Evolutionary conservation across 805 yeast species (phyloP), one percentile per base, ranked within the genome.

Genomic region (Lachancea nothofagi): DNA sequence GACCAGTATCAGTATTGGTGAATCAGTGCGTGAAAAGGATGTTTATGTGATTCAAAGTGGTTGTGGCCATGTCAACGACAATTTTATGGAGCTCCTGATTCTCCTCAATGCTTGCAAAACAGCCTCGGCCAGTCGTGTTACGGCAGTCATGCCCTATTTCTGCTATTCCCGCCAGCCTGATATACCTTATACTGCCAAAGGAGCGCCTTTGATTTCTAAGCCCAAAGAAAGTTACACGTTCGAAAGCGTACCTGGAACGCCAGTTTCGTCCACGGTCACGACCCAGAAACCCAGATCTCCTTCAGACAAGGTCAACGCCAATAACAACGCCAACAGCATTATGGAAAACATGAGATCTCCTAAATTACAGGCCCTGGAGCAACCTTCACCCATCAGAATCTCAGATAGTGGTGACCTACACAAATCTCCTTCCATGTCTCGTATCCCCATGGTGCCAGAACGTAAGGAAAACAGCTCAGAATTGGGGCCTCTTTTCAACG

Each of bases 161-260:
- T 96, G 97, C 20, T 93, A 93, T 59, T 84, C 95, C 2, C 74
- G 99, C 55, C 99, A 93, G 63, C 95, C 96, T 3, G 97, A 90
- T 62, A 78, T 86, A 26, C 95, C 96, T 23, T 83, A 83, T 55
- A 78, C 84, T 42, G 74, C 75, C 55, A 74, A 76, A 26, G 93
- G 94, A 9, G 85, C 89, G 1, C 94, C 94, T 7, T 65, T 70
- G 32, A 59, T 70, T 12, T 55, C 69, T 2, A 64, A 59, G 33
- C 45, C 59, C 19, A 57, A 62, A 48, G 68, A 59, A 19, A 61
- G 47, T 36, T 72, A 70, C 51, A 68, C 75, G 3, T 70, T 64
- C 49, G 80, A 74, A 37, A 67, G 77, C 46, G 70, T 66, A 3
- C 79, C 79, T 5, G 66, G 69, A 8, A 70, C 78, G 3, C 77